Percentiles rank a stretch among this genome's conserved stretches.
Conservation (phyloP, 164 flowering plant genomes). For the Nelumbo lutea region DNA sequence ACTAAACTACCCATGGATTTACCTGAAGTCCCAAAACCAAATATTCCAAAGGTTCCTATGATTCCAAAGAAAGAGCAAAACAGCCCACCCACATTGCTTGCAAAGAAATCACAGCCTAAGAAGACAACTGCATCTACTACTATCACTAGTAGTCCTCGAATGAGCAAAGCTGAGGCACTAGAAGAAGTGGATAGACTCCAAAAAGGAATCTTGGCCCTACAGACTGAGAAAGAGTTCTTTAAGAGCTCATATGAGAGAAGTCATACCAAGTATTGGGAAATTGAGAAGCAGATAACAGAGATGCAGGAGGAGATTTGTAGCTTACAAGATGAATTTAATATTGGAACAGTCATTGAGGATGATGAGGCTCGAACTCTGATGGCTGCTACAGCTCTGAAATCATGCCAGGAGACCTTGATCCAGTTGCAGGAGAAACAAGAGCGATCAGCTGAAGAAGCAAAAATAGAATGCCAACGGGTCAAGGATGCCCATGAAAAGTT, state of each 20-base stretch:
- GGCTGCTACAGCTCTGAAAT: conserved; percentile 62
- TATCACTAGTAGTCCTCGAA: conserved; percentile 34
- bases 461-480: conserved; percentile 35
- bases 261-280: conserved; percentile 53
- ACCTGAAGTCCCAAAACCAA: conserved; percentile 15
- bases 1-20: conserved; percentile 9
- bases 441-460: conserved; percentile 37
- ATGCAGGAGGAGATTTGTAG: conserved; percentile 42
- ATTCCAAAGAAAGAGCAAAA: conserved; percentile 25
- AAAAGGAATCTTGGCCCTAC: conserved; percentile 54
- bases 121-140: conserved; percentile 5
- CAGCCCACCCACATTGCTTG: conserved; percentile 19
- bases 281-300: conserved; percentile 49
- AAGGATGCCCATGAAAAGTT: conserved; percentile 37
- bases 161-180: conserved; percentile 52
- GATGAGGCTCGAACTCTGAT: conserved; percentile 64
- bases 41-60: conserved; percentile 26
- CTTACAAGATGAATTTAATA: conserved; percentile 62
- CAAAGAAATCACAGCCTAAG: conserved; percentile 30
- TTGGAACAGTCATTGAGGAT: conserved; percentile 51
- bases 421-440: conserved; percentile 52
- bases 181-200: conserved; percentile 64
- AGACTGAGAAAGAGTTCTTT: conserved; percentile 71
- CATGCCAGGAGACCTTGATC: conserved; percentile 56
- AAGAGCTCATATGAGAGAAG: conserved; percentile 61